Base-by-base conservation (phyloP, 148 eudicot genomes). In the Rhododendron williamsianum region DNA sequence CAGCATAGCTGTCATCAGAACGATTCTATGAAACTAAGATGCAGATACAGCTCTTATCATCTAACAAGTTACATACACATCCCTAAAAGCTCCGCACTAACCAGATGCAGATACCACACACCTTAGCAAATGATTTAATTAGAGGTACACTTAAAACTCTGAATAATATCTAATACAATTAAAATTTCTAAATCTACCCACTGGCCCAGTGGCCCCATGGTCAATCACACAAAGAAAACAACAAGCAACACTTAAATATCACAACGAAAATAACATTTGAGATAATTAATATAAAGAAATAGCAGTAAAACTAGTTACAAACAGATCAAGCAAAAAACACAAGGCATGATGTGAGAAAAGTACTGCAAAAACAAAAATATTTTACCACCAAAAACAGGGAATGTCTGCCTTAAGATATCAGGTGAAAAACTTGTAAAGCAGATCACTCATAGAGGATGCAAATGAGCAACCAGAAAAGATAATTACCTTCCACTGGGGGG, bases 401-500 rank as follows among this genome's bases (percentile, higher is more conserved):
- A 76, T 36, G 33, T 54, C 30, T 60, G 10, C n/a, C 58, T 82
- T 9, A 33, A 35, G 30, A 38, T n/a, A 83, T 78, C 27, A 51
- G 82, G 69, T 52, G 48, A 23, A 76, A 56, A 77, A 82, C 36
- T 18, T 76, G 30, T 43, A 48, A 78, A 38, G 13, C 33, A 38
- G 10, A 80, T 51, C 56, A 81, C 76, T 21, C 49, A 71, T 46
- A 86, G 41, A 65, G 60, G 33, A 60, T 35, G n/a, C 84, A 51
- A 87, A 38, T 25, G 16, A 52, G 78, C 9, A 76, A n/a, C 86
- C 35, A 80, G 41, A 87, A 85, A 83, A 90, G 88, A 76, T 46
- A 52, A 85, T 72, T 81, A 95, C 99, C 98, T 97, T 97, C 99
- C 99, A 97, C 87, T 95, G 99, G 30, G 99, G 99, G 76, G 99